phyloP scores from a whole-genome alignment of 83 land plant genomes.

The Diphasiastrum complanatum region DNA sequence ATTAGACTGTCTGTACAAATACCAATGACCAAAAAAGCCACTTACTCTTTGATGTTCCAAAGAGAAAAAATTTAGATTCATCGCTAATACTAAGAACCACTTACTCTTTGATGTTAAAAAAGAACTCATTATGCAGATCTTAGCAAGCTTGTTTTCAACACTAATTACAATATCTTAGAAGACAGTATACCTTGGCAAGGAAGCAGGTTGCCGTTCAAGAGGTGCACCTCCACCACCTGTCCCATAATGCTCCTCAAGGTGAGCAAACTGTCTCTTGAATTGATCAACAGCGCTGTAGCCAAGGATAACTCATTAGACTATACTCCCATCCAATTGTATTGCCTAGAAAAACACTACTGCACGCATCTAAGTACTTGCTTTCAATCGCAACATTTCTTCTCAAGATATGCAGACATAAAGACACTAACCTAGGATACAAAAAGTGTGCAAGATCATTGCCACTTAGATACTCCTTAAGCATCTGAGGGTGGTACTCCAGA shows the following conservation, averaged over 20 bases:
- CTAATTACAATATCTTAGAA: too few species aligned
- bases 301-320: too few species aligned
- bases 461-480: constrained; percentile 19
- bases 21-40: too few species aligned
- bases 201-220: constrained; percentile 19
- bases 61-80: too few species aligned
- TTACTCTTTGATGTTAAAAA: background rate
- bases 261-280: constrained; percentile 20
- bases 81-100: too few species aligned
- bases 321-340: background rate
- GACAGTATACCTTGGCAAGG: constrained; percentile 30
- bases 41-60: too few species aligned
- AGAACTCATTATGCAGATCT: background rate
- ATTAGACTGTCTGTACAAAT: too few species aligned
- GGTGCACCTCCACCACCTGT: constrained; percentile 6
- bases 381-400: background rate
- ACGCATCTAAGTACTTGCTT: background rate
- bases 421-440: constrained; percentile 19
- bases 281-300: constrained; percentile 28
- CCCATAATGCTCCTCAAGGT: constrained; percentile 19
- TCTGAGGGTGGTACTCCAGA: constrained; percentile 21
- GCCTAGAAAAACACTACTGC: background rate
- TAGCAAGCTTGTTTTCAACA: background rate
- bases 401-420: background rate
- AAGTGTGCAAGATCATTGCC: constrained; percentile 17